Percentiles rank a stretch among this genome's conserved stretches.
Conservation (phyloP, 2,329 filamentous ascomycete genomes). For the Xylaria sp. region DNA sequence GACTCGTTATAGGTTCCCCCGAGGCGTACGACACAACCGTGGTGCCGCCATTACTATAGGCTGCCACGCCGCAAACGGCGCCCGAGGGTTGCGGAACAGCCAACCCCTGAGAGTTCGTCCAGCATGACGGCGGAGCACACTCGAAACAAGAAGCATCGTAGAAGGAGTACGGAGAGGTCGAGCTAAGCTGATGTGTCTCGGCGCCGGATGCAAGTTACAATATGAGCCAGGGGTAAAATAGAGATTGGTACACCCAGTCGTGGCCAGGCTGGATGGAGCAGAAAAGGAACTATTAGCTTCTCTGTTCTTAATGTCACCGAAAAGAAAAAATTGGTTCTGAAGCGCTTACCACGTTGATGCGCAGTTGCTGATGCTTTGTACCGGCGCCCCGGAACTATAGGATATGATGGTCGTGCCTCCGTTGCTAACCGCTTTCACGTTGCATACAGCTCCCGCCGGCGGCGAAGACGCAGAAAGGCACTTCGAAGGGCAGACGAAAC, state of each 20-base stretch:
- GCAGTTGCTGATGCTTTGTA: background rate
- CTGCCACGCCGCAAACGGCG: constrained; percentile 18
- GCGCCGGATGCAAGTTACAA: constrained; percentile 23
- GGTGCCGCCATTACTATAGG: constrained; percentile 25
- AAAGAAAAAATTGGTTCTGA: background rate
- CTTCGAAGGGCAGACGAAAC: background rate
- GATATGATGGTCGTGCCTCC: background rate
- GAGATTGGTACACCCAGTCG: constrained; percentile 19
- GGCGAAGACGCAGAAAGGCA: background rate
- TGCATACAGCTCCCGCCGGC: background rate
- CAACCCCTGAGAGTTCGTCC: constrained; percentile 17
- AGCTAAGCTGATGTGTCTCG: constrained; percentile 16
- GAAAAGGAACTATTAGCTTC: background rate
- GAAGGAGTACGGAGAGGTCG: constrained; percentile 20
- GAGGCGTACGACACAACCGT: constrained; percentile 25
- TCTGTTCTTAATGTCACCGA: background rate
- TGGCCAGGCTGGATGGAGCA: constrained; percentile 5
- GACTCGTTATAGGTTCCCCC: constrained; percentile 16
- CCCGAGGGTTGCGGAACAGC: constrained; percentile 26
- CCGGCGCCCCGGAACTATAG: background rate
- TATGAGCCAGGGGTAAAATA: constrained; percentile 11
- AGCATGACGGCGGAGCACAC: constrained; percentile 18
- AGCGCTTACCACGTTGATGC: background rate
- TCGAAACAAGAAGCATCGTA: constrained; percentile 25
- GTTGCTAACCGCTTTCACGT: background rate